Conservation (phyloP, 225 moss, liverwort and hornwort species). For the Polytrichum commune region DNA sequence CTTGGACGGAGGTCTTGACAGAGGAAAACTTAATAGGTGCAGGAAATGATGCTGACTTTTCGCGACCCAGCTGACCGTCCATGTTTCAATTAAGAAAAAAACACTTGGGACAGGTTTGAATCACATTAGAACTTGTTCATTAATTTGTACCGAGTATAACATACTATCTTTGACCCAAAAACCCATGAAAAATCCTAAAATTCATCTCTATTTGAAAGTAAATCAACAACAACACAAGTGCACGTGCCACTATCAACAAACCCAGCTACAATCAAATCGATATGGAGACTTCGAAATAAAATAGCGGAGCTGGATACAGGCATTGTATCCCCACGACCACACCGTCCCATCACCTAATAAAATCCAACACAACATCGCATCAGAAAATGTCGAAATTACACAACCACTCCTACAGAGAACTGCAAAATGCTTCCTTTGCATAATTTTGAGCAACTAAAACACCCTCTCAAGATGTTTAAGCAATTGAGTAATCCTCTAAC, state of each 20-base stretch:
- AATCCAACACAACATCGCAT: not conserved
- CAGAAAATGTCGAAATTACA: not conserved
- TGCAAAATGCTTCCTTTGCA: too few species aligned
- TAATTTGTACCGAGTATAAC: too few species aligned
- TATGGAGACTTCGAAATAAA: not conserved
- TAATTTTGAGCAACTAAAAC: too few species aligned
- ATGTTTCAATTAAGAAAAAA: slow-evolving; percentile 48
- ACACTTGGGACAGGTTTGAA: slow-evolving; percentile 2
- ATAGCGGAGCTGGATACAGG: slow-evolving; percentile 45
- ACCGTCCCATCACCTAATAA: slow-evolving; percentile 46
- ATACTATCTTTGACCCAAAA: too few species aligned
- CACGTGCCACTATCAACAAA: too few species aligned
- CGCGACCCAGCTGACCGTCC: slow-evolving; percentile 74
- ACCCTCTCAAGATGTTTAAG: not conserved
- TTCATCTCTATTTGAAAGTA: too few species aligned
- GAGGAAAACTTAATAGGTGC: slow-evolving; percentile 34
- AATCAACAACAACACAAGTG: too few species aligned
- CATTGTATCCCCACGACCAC: slow-evolving; percentile 74
- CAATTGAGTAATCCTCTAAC: slow-evolving; percentile 5
- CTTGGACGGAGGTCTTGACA: slow-evolving; percentile 29
- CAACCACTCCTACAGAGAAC: too few species aligned
- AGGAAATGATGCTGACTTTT: slow-evolving; percentile 53
- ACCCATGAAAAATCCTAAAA: too few species aligned
- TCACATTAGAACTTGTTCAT: too few species aligned
- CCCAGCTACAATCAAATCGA: too few species aligned